Conservation (phyloP, 2,329 filamentous ascomycete genomes). For the Ophiostoma novo-ulmi region DNA sequence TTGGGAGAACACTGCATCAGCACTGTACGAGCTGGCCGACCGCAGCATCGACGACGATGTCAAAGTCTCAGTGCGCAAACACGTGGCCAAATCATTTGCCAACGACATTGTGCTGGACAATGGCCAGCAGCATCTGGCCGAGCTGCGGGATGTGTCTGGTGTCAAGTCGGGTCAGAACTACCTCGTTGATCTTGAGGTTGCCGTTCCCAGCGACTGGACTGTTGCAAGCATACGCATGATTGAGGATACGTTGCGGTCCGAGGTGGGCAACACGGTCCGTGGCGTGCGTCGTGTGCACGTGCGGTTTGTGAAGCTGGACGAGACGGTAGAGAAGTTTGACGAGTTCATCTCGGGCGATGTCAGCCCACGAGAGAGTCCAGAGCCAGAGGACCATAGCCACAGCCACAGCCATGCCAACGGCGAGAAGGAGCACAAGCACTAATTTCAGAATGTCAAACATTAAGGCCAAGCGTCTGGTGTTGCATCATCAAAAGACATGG, state of each 20-base stretch:
- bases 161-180: constrained; percentile 97
- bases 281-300: constrained; percentile 80
- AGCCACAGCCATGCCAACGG: constrained; percentile 38
- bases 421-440: constrained; percentile 25
- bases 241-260: constrained; percentile 67
- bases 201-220: constrained; percentile 70
- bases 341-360: constrained; percentile 70
- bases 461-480: neutral
- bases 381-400: constrained; percentile 51
- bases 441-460: neutral
- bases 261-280: constrained; percentile 69
- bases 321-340: constrained; percentile 55
- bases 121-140: constrained; percentile 55
- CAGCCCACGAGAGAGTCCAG: constrained; percentile 52
- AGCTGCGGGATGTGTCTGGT: constrained; percentile 74
- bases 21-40: constrained; percentile 87
- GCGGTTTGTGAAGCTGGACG: constrained; percentile 70
- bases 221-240: constrained; percentile 64
- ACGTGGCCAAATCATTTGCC: constrained; percentile 54
- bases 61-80: constrained; percentile 63
- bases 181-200: constrained; percentile 82
- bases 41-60: constrained; percentile 81
- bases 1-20: constrained; percentile 73
- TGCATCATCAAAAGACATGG: neutral
- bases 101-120: constrained; percentile 38